Base-by-base conservation (phyloP, 164 flowering plant species). In the Aristolochia fimbriata region DNA sequence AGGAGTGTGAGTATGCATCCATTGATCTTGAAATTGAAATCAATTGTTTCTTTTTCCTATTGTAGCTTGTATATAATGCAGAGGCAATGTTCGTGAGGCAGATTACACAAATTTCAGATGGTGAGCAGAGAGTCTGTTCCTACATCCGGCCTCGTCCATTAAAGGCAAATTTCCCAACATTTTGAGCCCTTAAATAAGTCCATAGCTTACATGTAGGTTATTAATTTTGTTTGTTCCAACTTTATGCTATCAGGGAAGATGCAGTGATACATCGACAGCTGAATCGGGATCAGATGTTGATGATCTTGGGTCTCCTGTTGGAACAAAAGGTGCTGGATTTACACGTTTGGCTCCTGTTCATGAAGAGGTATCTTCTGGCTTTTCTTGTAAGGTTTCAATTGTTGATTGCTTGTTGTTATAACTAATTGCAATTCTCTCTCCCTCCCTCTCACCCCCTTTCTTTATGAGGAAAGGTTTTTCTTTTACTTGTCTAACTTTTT, bases 271-370 rank as follows among this genome's bases (percentile, higher is more conserved):
- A 49, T 76, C 83, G 62, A 65, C 77, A 47, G 80, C 68, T 54
- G 91, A 83, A 66, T 80, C 84, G 47, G 93, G 78, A 48, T 79
- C 83, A 51, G 84, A 84, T 72, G 58, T 68, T 57, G 86, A 83
- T 68, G 86, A 83, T 62, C 72, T 77, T 63, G 75, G 71, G 66
- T 82, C 85, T 75, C 76, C 82, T 43, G 48, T 57, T 51, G 79
- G 76, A 21, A 51, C 19, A 65, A 69, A 73, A 67, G 72, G 81
- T 65, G 65, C 64, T 55, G 54, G 67, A 15, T 62, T 73, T 69
- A 59, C 84, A 30, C 63, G 67, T 30, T 67, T 81, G 68, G 77
- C 76, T 47, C 81, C 88, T 8, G 83, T 80, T 70, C 74, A 74
- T 66, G 90, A 85, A 75, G 87, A 85, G 68, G 97, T 87, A 68